A percentile compares a stretch with the other conserved stretches of the same genome.
Conservation (phyloP, 805 yeast species). For the Saturnispora hagleri region DNA sequence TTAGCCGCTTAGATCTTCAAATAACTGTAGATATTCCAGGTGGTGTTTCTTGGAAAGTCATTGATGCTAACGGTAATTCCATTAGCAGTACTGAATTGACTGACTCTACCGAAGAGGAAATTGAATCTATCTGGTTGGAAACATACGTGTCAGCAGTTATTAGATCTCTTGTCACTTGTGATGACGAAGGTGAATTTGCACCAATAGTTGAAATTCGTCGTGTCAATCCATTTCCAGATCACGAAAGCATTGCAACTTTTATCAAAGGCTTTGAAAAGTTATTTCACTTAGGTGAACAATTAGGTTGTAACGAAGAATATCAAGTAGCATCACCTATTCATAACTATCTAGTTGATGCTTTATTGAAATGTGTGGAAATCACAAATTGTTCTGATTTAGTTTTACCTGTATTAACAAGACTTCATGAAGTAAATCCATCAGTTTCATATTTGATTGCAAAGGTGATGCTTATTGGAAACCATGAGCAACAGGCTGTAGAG, state of each 20-base stretch:
- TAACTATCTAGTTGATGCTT: conserved; percentile 71
- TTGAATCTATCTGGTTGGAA: conserved; percentile 46
- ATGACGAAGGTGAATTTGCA: conserved; percentile 57
- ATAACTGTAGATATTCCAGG: conserved; percentile 75
- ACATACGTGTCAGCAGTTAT: conserved; percentile 64
- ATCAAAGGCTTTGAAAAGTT: conserved; percentile 56
- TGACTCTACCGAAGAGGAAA: conserved; percentile 26
- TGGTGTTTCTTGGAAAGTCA: conserved; percentile 45
- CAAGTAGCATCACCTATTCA: conserved; percentile 57
- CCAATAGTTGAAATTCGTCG: conserved; percentile 77
- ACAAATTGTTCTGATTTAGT: conserved; percentile 60
- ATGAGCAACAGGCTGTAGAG: conserved; percentile 51
- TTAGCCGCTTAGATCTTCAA: conserved; percentile 57
- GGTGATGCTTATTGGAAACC: conserved; percentile 42
- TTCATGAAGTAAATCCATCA: conserved; percentile 44
- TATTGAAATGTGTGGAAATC: conserved; percentile 50
- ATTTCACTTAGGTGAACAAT: conserved; percentile 53
- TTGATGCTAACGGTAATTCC: conserved; percentile 44
- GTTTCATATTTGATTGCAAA: conserved; percentile 50
- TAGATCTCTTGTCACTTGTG: conserved; percentile 58
- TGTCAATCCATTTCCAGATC: conserved; percentile 58
- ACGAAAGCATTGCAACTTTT: conserved; percentile 43
- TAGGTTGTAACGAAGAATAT: conserved; percentile 57
- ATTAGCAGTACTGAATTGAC: conserved; percentile 22
- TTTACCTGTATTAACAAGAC: conserved; percentile 44